Evolutionary conservation across 2,329 filamentous ascomycete genomes (phyloP), one percentile per base, ranked within the genome.

Genomic region (Fusarium temperatum): DNA sequence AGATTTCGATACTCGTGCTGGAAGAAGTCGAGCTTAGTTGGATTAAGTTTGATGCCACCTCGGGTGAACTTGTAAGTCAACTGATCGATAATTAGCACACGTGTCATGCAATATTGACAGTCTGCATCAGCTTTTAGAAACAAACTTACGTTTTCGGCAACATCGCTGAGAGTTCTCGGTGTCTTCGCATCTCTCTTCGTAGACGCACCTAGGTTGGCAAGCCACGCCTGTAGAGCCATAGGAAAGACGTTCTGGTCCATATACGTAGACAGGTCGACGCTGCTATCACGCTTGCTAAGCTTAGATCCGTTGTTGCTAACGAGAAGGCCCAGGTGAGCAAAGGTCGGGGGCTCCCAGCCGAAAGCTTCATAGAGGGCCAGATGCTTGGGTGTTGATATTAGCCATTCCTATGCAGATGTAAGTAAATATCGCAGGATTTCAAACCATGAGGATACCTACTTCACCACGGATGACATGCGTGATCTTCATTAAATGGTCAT

Each of bases 401-500:
- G 93, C 96, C 96, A 99, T 88, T 99, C 96, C 87, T 93, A 60
- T 5, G 17, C 5, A 41, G 14, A 15, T 62, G 38, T 75, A 22
- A 69, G 72, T 39, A 14, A 51, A 20, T 14, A 13, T 9, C 4
- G 6, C 20, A 13, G 11, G 10, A n/a, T 8, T 11, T 12, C 14
- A 5, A 22, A 42, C 65, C 63, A 57, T 39, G 56, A 32, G 6
- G 67, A 48, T 26, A 47, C 88, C 78, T 83, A 93, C 92, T 32
- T 93, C 92, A 60, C 96, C 96, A 47, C 96, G 91, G 66, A 99
- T 93, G 20, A 99, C 96, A 82, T 98, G 96, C 0, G 95, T 98
- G 75, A 99, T 97, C 68, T 94, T 85, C 96, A 99, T 99, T 68
- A 93, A 86, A 81, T 98, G 94, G 79, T 99, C 96, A 79, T 99